Evolutionary conservation across 371 early-diverging fungal genomes (phyloP), one percentile per base, ranked within the genome.

Genomic region (Mucor racemosus): DNA sequence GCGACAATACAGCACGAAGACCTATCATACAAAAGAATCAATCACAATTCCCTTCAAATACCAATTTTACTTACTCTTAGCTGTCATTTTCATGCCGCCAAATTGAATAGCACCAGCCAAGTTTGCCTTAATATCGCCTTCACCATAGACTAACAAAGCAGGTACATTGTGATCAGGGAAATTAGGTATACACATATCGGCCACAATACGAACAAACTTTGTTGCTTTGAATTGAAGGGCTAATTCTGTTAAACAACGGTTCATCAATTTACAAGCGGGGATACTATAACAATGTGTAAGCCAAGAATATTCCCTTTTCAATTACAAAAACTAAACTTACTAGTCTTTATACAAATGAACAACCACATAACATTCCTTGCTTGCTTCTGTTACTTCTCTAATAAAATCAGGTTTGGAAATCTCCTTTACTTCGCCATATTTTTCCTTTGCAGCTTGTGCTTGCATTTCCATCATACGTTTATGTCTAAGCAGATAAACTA

Each of bases 341-440:
- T 74, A 74, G 61, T 90, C 89, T 68, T 94, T 88, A 74, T 86
- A 94, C 26, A 94, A 82, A 65, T 90, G 91, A 13, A 84, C 88
- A 34, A 95, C 90, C 19, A 94, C 94, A 77, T 87, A 82, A 33
- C 84, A 85, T 31, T 86, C 81, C 67, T 91, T 90, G 81, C 92
- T 92, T 8, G 96, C 95, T 21, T 95, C 95, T 0, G 96, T 93
- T 8, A 98, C 97, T 75, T 96, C 93, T 56, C 76, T 78, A 50
- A 90, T 79, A 77, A 94, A 98, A 69, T 98, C 97, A 4, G 97
- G 93, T 76, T 96, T 92, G 17, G 95, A 94, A 46, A 98, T 96
- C 60, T 94, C 92, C 4, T 68, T 74, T 4, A 97, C 80, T 41
- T 91, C 85, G 33, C 98, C 98, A 75, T 85, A 97, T 56, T 85